Conservation (phyloP, 176 grass and related monocot genomes). For the Cenchrus purpureus region DNA sequence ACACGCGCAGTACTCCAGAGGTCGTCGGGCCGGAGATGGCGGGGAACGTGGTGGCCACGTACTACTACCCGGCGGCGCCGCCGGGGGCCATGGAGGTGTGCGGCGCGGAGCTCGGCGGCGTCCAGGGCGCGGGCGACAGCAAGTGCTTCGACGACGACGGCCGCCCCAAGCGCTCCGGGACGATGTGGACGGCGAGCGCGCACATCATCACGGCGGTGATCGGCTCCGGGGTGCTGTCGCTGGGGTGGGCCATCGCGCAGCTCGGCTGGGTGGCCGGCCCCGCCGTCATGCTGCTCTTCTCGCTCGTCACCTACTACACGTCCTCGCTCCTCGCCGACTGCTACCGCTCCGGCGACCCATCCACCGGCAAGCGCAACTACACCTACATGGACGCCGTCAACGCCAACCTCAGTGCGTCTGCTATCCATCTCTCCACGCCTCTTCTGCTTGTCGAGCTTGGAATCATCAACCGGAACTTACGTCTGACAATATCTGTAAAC, state of each 20-base stretch:
- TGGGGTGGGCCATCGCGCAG: slow-evolving; percentile 92
- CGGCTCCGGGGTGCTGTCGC: slow-evolving; percentile 83
- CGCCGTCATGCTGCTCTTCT: slow-evolving; percentile 83
- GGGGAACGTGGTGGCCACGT: too few species aligned
- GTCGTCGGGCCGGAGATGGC: too few species aligned
- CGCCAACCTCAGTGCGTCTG: slow-evolving; percentile 75
- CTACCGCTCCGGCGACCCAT: slow-evolving; percentile 77
- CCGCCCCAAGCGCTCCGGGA: slow-evolving; percentile 50
- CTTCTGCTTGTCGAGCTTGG: too few species aligned
- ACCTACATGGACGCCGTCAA: slow-evolving; percentile 98
- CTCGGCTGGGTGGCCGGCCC: slow-evolving; percentile 86
- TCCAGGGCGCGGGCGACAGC: too few species aligned
- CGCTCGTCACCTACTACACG: slow-evolving; percentile 89
- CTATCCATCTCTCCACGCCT: slow-evolving; percentile 79
- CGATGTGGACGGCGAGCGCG: slow-evolving; percentile 90
- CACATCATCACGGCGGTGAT: slow-evolving; percentile 96
- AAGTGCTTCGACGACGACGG: slow-evolving; percentile 66
- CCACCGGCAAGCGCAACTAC: slow-evolving; percentile 88
- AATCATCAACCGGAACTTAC: too few species aligned
- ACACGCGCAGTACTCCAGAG: too few species aligned
- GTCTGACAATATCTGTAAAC: too few species aligned
- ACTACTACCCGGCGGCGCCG: too few species aligned
- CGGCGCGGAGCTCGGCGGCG: too few species aligned
- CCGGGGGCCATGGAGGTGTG: too few species aligned
- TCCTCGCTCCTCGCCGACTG: slow-evolving; percentile 87